Conservation (phyloP, 108 stramenopile species). For the Cyclotella sp. region DNA sequence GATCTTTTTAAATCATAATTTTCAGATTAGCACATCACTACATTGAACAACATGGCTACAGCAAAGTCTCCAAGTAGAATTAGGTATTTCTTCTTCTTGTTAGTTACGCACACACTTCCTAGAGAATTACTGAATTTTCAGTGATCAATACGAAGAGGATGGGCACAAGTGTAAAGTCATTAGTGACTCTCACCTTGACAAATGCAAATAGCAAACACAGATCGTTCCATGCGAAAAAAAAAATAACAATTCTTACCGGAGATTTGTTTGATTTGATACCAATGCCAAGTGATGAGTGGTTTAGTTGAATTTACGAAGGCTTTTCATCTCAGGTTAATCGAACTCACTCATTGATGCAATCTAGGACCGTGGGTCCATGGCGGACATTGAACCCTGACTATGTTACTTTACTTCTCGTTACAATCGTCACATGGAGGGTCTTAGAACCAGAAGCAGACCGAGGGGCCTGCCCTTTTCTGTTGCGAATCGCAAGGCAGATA, state of each 20-base stretch:
- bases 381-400: slow-evolving; percentile 82
- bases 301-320: slow-evolving; percentile 11
- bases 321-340: background rate
- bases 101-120: too few relatives aligned
- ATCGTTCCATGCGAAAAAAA: slow-evolving; percentile 61
- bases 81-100: too few relatives aligned
- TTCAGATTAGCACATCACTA: too few relatives aligned
- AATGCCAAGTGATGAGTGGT: slow-evolving; percentile 31
- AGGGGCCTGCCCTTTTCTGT: slow-evolving; percentile 81
- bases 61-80: too few relatives aligned
- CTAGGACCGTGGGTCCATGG: slow-evolving; percentile 82
- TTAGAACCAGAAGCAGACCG: slow-evolving; percentile 46
- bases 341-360: slow-evolving; percentile 68
- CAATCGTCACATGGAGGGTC: slow-evolving; percentile 59
- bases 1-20: too few relatives aligned
- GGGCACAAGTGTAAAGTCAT: background rate
- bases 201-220: background rate
- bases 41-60: too few relatives aligned
- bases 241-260: slow-evolving; percentile 65
- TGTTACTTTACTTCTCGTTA: slow-evolving; percentile 61
- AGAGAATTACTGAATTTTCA: too few relatives aligned
- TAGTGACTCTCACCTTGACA: background rate
- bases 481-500: slow-evolving; percentile 52
- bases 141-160: background rate
- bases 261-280: slow-evolving; percentile 68